A percentile compares a stretch with the other conserved stretches of the same genome.
Conservation (phyloP, 495 filamentous ascomycete genomes). For the Xylaria cubensis region DNA sequence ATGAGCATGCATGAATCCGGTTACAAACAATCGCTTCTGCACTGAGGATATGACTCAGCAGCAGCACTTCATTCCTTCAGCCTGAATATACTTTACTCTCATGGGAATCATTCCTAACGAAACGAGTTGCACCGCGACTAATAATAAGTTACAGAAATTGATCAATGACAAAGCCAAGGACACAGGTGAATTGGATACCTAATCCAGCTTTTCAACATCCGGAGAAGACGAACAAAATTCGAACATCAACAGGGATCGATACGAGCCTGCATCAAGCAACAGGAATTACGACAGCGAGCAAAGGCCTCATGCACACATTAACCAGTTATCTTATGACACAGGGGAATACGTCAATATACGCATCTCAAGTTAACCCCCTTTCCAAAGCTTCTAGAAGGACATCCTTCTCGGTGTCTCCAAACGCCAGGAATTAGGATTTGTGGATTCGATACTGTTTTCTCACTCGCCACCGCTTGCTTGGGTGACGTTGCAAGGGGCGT, state of each 20-base stretch:
- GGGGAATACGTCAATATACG: background rate
- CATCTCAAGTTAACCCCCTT: background rate
- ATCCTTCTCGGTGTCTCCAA: background rate
- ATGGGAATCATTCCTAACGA: background rate
- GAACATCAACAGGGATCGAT: background rate
- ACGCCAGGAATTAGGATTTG: background rate
- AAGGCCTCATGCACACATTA: background rate
- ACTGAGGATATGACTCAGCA: slow-evolving; percentile 7
- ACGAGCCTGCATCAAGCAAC: background rate
- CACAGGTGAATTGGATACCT: background rate
- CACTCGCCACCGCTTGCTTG: background rate
- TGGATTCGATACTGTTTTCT: background rate
- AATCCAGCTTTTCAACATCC: background rate
- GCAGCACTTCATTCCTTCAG: background rate
- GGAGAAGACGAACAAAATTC: background rate
- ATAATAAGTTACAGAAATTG: slow-evolving; percentile 5
- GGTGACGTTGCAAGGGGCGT: slow-evolving; percentile 5
- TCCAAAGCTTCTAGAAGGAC: slow-evolving; percentile 11
- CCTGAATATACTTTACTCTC: background rate
- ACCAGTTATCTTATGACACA: background rate
- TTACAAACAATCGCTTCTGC: background rate
- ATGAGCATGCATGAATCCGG: background rate
- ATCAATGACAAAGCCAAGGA: slow-evolving; percentile 1
- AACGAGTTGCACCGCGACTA: background rate
- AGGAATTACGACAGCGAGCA: background rate